These are phyloP conservation scores for Sclerotiophoma versabilis DNA, from an alignment of 2,329 filamentous ascomycete genomes.

Conservation along the genomic window DNA sequence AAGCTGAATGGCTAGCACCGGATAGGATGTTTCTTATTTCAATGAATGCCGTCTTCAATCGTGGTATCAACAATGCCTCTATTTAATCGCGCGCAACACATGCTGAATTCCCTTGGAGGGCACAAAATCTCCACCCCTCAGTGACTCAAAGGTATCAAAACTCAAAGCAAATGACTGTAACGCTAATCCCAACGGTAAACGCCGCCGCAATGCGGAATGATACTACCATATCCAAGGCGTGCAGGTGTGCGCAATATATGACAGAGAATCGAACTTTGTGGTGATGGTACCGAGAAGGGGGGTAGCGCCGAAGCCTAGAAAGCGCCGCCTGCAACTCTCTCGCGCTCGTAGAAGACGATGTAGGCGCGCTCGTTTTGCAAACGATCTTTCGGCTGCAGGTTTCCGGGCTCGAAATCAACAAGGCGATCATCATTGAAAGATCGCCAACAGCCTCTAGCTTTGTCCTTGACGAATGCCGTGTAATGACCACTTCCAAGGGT, in stretches of 20 bases:
- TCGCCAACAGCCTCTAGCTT: constrained; percentile 63
- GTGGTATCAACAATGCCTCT: constrained; percentile 14
- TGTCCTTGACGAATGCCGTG: constrained; percentile 65
- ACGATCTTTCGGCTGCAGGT: constrained; percentile 56
- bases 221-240: constrained; percentile 4
- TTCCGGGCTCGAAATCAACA: constrained; percentile 64
- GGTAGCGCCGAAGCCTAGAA: constrained; percentile 20
- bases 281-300: background rate
- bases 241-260: constrained; percentile 6
- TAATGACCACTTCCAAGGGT: constrained; percentile 80
- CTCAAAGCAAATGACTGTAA: constrained; percentile 15
- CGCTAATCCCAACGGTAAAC: constrained; percentile 15
- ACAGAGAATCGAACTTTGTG: constrained; percentile 10
- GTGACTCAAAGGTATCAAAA: constrained; percentile 21
- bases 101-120: background rate
- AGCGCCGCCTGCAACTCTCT: constrained; percentile 42
- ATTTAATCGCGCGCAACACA: background rate
- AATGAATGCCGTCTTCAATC: background rate
- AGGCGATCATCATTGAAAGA: constrained; percentile 65
- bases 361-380: constrained; percentile 70
- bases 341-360: constrained; percentile 68
- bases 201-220: constrained; percentile 15
- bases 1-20: constrained; percentile 9
- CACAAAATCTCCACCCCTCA: background rate
- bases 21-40: background rate